A percentile compares a stretch with the other conserved stretches of the same genome.
Conservation (phyloP, 352 stramenopile species). For the Pythium coloratum region DNA sequence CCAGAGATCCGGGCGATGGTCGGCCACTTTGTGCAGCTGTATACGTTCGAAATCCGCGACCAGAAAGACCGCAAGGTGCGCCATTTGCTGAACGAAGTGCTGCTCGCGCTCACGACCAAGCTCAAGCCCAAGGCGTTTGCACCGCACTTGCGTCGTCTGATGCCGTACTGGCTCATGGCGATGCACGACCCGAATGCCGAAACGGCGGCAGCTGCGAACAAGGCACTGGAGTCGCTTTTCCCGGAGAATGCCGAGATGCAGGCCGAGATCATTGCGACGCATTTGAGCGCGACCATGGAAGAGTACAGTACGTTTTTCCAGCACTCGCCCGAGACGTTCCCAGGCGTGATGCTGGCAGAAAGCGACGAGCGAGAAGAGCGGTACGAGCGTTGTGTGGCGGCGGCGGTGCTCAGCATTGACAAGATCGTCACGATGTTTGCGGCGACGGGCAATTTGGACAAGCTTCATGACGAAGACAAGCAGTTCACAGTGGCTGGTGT, state of each 20-base stretch:
- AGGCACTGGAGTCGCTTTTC: conserved; percentile 60
- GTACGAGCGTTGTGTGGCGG: conserved; percentile 72
- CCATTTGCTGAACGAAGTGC: conserved; percentile 72
- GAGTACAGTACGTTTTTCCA: conserved; percentile 65
- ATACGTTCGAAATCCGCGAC: conserved; percentile 78
- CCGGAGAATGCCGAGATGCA: conserved; percentile 33
- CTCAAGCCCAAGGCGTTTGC: conserved; percentile 71
- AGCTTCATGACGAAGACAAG: conserved; percentile 38
- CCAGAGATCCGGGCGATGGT: conserved; percentile 68
- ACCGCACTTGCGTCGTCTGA: conserved; percentile 61
- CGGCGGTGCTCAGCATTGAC: conserved; percentile 57
- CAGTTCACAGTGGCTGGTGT: conserved; percentile 47
- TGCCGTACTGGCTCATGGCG: conserved; percentile 79
- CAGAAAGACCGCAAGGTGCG: conserved; percentile 85
- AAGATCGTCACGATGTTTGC: conserved; percentile 56
- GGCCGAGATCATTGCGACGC: conserved; percentile 27
- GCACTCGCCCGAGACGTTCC: conserved; percentile 61
- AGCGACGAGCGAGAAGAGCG: conserved; percentile 69
- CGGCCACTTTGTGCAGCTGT: conserved; percentile 76
- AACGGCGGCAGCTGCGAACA: conserved; percentile 43
- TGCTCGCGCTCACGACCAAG: conserved; percentile 55
- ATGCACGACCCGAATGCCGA: conserved; percentile 79
- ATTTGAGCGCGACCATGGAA: conserved; percentile 40
- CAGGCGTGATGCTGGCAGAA: conserved; percentile 50
- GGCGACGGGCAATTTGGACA: conserved; percentile 36